Conservation (phyloP, 73 alveolate species). For the Paramecium tetraurelia region DNA sequence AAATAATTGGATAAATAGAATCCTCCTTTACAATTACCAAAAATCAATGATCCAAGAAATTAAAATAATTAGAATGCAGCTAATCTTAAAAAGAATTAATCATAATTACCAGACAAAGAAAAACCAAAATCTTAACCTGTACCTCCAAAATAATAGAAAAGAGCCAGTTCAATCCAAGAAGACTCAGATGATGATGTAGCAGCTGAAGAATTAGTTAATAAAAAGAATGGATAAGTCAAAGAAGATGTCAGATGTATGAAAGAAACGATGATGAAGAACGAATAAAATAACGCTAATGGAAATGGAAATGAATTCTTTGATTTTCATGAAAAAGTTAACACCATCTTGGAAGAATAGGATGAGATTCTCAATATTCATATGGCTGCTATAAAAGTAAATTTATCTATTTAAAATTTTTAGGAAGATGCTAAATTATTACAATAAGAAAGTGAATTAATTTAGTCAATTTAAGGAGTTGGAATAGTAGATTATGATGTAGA, state of each 20-base stretch:
- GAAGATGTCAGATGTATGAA: constrained; percentile 77
- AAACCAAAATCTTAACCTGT: constrained; percentile 53
- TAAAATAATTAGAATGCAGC: constrained; percentile 55
- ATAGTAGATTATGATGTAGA: constrained; percentile 87
- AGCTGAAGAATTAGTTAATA: constrained; percentile 59
- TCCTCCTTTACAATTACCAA: constrained; percentile 18
- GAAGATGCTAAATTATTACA: constrained; percentile 94
- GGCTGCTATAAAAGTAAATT: constrained; percentile 78
- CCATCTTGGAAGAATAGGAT: constrained; percentile 90
- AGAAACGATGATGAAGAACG: constrained; percentile 69
- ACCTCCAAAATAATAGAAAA: constrained; percentile 68
- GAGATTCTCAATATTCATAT: constrained; percentile 85
- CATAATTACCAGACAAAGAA: constrained; percentile 45
- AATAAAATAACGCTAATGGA: constrained; percentile 63
- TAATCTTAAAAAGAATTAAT: constrained; percentile 62
- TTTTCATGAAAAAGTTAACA: constrained; percentile 89
- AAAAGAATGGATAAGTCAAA: constrained; percentile 71
- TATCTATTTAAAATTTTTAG: neutral
- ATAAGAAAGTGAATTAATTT: constrained; percentile 92
- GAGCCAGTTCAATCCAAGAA: constrained; percentile 63
- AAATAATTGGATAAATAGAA: constrained; percentile 50
- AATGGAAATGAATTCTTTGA: constrained; percentile 70
- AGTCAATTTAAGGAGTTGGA: constrained; percentile 84
- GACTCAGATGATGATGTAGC: constrained; percentile 65
- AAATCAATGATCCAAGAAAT: constrained; percentile 1